Conservation (phyloP, 2,329 filamentous ascomycete genomes). For the Phyllosticta citriasiana region DNA sequence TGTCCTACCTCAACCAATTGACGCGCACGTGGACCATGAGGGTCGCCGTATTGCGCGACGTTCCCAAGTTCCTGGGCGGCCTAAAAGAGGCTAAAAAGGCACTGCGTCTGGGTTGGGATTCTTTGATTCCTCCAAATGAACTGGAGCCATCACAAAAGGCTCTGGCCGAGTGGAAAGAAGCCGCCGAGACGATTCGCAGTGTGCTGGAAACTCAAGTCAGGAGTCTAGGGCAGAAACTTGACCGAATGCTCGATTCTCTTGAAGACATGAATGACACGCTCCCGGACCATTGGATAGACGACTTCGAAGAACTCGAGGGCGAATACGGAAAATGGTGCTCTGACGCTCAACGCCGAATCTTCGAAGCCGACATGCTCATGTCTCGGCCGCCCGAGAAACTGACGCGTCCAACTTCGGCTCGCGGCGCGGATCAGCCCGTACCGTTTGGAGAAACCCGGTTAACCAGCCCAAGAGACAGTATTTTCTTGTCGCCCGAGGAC, state of each 20-base stretch:
- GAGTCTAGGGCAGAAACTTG: slow-evolving; percentile 61
- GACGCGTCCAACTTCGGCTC: slow-evolving; percentile 8
- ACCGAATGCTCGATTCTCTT: slow-evolving; percentile 76
- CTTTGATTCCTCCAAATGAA: slow-evolving; percentile 36
- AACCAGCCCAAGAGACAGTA: background rate
- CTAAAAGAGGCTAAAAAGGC: slow-evolving; percentile 56
- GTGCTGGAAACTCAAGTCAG: slow-evolving; percentile 60
- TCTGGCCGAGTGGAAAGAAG: slow-evolving; percentile 25
- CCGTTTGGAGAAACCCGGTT: background rate
- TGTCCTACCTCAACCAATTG: slow-evolving; percentile 64
- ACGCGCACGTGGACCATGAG: slow-evolving; percentile 71
- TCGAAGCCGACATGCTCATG: slow-evolving; percentile 46
- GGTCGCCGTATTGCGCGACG: slow-evolving; percentile 61
- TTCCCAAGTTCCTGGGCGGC: slow-evolving; percentile 57
- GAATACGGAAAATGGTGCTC: slow-evolving; percentile 74
- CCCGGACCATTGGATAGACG: slow-evolving; percentile 78
- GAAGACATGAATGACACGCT: slow-evolving; percentile 78
- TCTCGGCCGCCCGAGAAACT: slow-evolving; percentile 7
- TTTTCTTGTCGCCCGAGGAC: background rate
- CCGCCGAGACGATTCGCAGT: slow-evolving; percentile 44
- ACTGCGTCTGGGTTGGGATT: slow-evolving; percentile 56
- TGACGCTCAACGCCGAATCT: slow-evolving; percentile 63
- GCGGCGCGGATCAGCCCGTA: slow-evolving; percentile 8
- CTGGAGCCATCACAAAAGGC: slow-evolving; percentile 21
- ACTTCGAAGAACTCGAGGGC: slow-evolving; percentile 69